Evolutionary conservation across 2,329 filamentous ascomycete genomes (phyloP), one percentile per base, ranked within the genome.

Genomic region (Epichloe amarillans): DNA sequence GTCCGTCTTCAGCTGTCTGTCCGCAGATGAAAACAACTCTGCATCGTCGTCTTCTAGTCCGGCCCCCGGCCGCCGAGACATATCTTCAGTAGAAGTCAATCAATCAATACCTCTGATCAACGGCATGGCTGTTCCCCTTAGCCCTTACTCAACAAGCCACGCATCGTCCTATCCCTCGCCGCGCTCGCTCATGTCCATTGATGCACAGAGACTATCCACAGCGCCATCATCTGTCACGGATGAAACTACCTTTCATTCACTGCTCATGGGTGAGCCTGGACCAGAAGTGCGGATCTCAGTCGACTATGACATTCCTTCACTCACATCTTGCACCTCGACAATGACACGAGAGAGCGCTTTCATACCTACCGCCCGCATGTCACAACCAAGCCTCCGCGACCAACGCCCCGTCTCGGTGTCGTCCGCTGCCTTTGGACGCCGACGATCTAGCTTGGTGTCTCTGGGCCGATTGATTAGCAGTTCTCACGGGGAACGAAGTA

Each of bases 401-500:
- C 76, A 82, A 56, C 75, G 80, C 4, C 81, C 80, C 1, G 75
- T 77, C 5, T 84, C 80, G 0, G 76, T 83, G 30, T 81, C 77
- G 2, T 76, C 77, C 12, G 72, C 75, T 11, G 75, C 77, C 3
- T 83, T 83, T 54, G 83, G 82, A 21, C 80, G 82, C 41, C 82
- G 88, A 60, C 79, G 86, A 50, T 84, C 83, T 4, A 90, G 86
- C 61, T 76, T 91, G 56, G 85, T 81, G 33, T 89, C 86, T 60
- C 71, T 91, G 33, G 88, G 85, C 56, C 80, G 86, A 46, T 72
- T 91, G 39, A 85, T 90, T 60, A 86, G 82, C 63, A 83, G 80
- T 56, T 82, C 82, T 3, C 84, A 88, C 58, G 83, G 82, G 8
- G 84, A 88, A 64, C 77, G 79, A 56, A 87, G 83, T 72, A 88